Base-by-base conservation (phyloP, 345 rosid genomes). In the Camelina neglecta region DNA sequence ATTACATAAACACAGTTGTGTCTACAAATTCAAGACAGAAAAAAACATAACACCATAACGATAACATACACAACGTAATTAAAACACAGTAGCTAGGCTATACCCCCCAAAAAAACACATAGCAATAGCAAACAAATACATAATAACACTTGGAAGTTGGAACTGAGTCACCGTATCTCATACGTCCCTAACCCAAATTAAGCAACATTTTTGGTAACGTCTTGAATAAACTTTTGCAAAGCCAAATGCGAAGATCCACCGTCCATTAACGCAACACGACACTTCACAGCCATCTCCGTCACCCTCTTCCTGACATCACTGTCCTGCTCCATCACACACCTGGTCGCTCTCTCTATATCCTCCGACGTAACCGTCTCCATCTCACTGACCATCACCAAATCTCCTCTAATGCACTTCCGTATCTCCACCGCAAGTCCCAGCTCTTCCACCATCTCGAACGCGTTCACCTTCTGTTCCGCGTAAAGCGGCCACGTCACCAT, bases 381-480 rank as follows among this genome's bases (percentile, higher is more conserved):
- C 8, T 61, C 66, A 12, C 79, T 62, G 13, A 0, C 16, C 65
- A 7, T 0, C 54, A 16, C 0, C 18, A 71, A 49, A 33, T 63
- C 79, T 9, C 65, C 81, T 33, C 41, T 51, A 0, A 74, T 63
- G 20, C 44, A 82, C 82, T 38, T 74, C 47, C 63, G 76, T 6
- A 86, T 57, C 75, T 85, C 89, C 73, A 80, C 83, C 11, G 82
- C 87, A 5, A 84, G 16, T 42, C 85, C 83, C 23, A 85, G 35
- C 69, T 85, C 90, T 31, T 13, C 70, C 77, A 81, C 86, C 75
- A 84, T n/a, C 48, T 60, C 23, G 10, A 87, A 89, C 15, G 90
- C 90, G 15, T 87, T 89, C 13, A 84, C 26, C 35, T 81, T 90
- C 42, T 90, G 96, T 75, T 90, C 89, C 0, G 77, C 79, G 60